These are phyloP conservation scores for Pseudohyphozyma bogoriensis DNA, from an alignment of 768 basidiomycete species.

Conservation along the genomic window DNA sequence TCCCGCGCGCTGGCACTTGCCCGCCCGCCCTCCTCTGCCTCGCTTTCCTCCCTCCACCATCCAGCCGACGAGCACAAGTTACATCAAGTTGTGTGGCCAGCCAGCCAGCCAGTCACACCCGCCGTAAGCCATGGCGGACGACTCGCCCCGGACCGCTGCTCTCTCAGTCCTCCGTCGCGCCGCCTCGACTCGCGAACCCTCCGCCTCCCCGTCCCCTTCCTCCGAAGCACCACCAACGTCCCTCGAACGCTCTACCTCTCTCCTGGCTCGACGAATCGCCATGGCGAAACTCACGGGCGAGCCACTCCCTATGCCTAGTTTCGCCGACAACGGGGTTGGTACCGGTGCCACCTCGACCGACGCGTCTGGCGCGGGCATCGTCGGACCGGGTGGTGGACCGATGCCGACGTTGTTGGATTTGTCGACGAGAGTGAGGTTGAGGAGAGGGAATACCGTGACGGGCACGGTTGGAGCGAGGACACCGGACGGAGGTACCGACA, in stretches of 20 bases:
- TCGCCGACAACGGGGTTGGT: constrained; percentile 2
- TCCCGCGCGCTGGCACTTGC: too few species aligned
- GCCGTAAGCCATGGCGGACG: too few species aligned
- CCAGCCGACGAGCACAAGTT: too few species aligned
- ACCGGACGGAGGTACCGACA: too few species aligned
- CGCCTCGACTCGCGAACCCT: constrained; percentile 7
- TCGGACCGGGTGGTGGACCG: too few species aligned
- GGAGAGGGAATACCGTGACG: constrained; percentile 16
- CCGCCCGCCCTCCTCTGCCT: too few species aligned
- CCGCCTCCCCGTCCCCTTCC: background rate
- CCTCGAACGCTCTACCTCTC: constrained; percentile 26
- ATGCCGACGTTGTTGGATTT: too few species aligned
- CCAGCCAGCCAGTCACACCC: too few species aligned
- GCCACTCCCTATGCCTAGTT: constrained; percentile 3
- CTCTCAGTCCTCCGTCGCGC: constrained; percentile 14
- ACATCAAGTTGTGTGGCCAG: too few species aligned
- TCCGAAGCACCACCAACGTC: background rate
- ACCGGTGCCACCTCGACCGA: constrained; percentile 15
- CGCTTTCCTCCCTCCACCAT: too few species aligned
- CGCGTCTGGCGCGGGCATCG: too few species aligned
- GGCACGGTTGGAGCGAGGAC: constrained; percentile 5
- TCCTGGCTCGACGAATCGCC: constrained; percentile 28
- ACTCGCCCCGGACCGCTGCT: constrained; percentile 6
- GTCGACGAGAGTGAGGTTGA: constrained; percentile 2
- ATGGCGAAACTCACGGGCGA: constrained; percentile 31